phyloP scores from a whole-genome alignment of 495 filamentous ascomycete genomes.

The Penicillium turbatum region DNA sequence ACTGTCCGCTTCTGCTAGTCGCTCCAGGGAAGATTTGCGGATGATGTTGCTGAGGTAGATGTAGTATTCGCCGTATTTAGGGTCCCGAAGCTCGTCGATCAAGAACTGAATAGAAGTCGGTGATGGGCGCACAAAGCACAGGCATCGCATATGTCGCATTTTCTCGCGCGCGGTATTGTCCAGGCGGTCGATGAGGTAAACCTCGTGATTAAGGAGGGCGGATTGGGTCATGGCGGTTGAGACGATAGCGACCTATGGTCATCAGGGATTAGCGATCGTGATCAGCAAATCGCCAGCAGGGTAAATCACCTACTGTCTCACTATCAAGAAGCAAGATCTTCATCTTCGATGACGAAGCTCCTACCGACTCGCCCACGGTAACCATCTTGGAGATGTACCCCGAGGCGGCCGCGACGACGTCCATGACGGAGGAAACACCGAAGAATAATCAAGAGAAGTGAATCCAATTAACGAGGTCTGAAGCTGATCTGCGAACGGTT shows the following conservation, averaged over 20 bases:
- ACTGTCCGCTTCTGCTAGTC: conserved; percentile 94
- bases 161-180: conserved; percentile 90
- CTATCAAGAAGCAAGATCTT: conserved; percentile 94
- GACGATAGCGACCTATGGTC: conserved; percentile 68
- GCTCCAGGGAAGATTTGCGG: conserved; percentile 92
- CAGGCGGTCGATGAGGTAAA: conserved; percentile 94
- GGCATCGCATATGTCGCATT: conserved; percentile 93
- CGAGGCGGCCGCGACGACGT: conserved; percentile 85
- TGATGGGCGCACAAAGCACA: conserved; percentile 89
- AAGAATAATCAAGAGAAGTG: neutral
- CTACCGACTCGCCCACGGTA: conserved; percentile 71
- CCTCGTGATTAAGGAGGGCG: conserved; percentile 90
- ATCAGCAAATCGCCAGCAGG: conserved; percentile 8
- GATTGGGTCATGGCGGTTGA: conserved; percentile 96
- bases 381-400: conserved; percentile 98
- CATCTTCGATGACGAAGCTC: conserved; percentile 85
- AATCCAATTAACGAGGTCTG: neutral
- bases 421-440: conserved; percentile 56
- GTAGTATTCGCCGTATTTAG: conserved; percentile 96
- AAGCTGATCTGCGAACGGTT: neutral
- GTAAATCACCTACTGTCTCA: conserved; percentile 68
- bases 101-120: conserved; percentile 86
- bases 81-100: conserved; percentile 93
- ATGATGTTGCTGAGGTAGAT: conserved; percentile 96
- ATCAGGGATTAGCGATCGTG: conserved; percentile 15